These are phyloP conservation scores for Lanmaoa pseudosensibilis DNA, from an alignment of 768 basidiomycete species.

Conservation along the genomic window DNA sequence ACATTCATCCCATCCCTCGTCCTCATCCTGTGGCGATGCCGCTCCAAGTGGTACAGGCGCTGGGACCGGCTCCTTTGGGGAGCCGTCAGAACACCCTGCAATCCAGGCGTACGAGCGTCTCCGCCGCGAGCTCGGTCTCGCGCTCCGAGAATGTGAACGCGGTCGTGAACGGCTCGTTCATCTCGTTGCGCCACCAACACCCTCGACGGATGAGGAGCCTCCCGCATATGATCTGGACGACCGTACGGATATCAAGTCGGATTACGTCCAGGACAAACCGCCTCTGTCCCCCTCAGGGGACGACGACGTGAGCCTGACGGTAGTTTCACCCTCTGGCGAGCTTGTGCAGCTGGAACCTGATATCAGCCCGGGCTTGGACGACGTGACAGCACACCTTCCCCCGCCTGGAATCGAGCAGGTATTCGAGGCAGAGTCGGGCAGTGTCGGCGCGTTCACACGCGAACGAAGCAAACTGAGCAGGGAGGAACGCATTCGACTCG, in stretches of 20 bases:
- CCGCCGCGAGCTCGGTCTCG: slow-evolving; percentile 73
- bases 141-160: slow-evolving; percentile 79
- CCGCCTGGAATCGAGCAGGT: slow-evolving; percentile 76
- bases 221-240: background rate
- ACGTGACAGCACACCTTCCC: slow-evolving; percentile 58
- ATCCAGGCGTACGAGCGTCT: slow-evolving; percentile 74
- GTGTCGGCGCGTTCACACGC: slow-evolving; percentile 41
- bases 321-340: slow-evolving; percentile 26
- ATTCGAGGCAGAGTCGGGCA: slow-evolving; percentile 64
- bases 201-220: slow-evolving; percentile 39
- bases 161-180: slow-evolving; percentile 65
- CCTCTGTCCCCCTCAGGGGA: background rate
- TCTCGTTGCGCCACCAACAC: slow-evolving; percentile 48
- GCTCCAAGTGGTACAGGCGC: background rate
- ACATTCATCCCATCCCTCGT: slow-evolving; percentile 23
- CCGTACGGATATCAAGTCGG: too few species aligned
- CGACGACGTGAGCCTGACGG: slow-evolving; percentile 7
- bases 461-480: slow-evolving; percentile 67
- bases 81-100: slow-evolving; percentile 44
- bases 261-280: background rate
- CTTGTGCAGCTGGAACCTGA: slow-evolving; percentile 12
- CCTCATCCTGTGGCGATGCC: slow-evolving; percentile 16
- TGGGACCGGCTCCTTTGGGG: background rate
- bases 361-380: slow-evolving; percentile 37
- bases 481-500: slow-evolving; percentile 69